A percentile compares a stretch with the other conserved stretches of the same genome.
These are phyloP conservation scores for Dianthus caryophyllus DNA, from an alignment of 148 eudicot genomes.

Conservation along the genomic window DNA sequence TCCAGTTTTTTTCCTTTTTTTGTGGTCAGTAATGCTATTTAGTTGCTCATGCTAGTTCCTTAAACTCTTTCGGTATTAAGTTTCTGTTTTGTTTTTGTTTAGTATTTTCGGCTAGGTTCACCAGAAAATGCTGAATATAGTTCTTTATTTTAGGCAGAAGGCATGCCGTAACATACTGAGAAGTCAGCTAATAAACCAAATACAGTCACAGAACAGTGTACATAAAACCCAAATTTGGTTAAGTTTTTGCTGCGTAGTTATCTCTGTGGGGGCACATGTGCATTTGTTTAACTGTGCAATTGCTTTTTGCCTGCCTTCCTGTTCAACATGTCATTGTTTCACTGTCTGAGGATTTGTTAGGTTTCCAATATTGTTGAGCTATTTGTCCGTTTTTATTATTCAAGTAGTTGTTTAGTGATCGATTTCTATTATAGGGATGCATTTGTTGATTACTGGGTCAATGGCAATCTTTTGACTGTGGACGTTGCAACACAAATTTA, in stretches of 20 bases:
- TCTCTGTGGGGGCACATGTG: neutral
- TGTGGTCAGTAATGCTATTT: too few relatives aligned
- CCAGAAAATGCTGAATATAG: too few relatives aligned
- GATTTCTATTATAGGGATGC: slow-evolving; percentile 55
- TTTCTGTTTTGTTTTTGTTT: too few relatives aligned
- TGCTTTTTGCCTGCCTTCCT: slow-evolving; percentile 2
- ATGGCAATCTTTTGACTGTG: slow-evolving; percentile 78
- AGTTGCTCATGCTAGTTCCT: too few relatives aligned
- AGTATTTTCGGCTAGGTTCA: too few relatives aligned
- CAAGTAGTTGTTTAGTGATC: neutral
- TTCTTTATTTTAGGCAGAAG: neutral
- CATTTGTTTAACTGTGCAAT: neutral
- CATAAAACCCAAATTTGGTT: too few relatives aligned
- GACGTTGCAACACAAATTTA: slow-evolving; percentile 72
- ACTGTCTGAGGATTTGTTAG: neutral
- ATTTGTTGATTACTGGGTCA: slow-evolving; percentile 91
- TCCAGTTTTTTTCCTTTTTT: too few relatives aligned
- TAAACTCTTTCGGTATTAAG: too few relatives aligned
- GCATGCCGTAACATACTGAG: slow-evolving; percentile 2
- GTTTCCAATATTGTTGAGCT: neutral
- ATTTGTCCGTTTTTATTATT: neutral
- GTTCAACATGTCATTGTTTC: neutral
- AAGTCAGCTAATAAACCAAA: neutral
- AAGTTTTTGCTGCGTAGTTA: neutral
- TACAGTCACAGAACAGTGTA: neutral